These are phyloP conservation scores for Rhododendron molle DNA, from an alignment of 148 eudicot genomes.

Conservation along the genomic window DNA sequence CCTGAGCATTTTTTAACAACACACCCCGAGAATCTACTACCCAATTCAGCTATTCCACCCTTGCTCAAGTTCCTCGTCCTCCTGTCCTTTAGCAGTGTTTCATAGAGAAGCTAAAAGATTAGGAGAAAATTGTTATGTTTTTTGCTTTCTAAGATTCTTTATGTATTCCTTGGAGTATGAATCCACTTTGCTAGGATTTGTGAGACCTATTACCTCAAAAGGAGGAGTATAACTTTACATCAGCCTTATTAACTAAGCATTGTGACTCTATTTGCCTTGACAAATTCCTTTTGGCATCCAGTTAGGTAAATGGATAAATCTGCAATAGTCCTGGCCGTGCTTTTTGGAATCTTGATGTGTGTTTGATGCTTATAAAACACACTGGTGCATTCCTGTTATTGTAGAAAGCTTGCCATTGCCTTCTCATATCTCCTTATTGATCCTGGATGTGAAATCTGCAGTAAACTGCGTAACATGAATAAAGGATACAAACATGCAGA, in stretches of 20 bases:
- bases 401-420: not conserved
- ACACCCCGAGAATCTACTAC: not conserved
- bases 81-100: not conserved
- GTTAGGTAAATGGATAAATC: not conserved
- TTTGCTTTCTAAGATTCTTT: not conserved
- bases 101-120: not conserved
- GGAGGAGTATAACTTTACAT: not conserved
- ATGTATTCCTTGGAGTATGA: not conserved
- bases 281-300: not conserved
- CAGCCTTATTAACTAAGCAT: not conserved
- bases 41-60: not conserved
- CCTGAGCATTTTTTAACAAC: not conserved
- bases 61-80: not conserved
- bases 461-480: constrained; percentile 78
- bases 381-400: not conserved
- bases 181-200: not conserved
- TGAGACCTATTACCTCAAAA: not conserved
- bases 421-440: not conserved
- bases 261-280: not conserved
- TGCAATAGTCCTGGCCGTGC: not conserved
- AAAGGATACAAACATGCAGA: constrained; percentile 67
- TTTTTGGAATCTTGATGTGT: not conserved
- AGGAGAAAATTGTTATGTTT: not conserved
- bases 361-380: not conserved
- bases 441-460: constrained; percentile 25